Evolutionary conservation across 2,329 filamentous ascomycete genomes (phyloP), one percentile per base, ranked within the genome.

Genomic region (Microdochium paspali): DNA sequence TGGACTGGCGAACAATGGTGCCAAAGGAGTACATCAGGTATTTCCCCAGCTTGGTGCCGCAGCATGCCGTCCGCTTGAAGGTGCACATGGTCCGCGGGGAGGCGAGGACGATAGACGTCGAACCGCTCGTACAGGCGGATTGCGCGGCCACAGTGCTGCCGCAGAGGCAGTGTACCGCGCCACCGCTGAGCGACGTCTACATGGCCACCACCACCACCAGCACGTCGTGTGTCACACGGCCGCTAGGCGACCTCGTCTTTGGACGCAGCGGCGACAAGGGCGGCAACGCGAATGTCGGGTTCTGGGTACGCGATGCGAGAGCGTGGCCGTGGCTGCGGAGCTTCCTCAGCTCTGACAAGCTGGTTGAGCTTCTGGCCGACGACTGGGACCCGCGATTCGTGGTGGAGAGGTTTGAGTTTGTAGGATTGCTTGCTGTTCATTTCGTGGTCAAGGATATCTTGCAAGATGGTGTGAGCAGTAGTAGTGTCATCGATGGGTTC

Each of bases 341-440:
- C 2, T 62, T 69, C 46, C 57, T 74, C 56, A 71, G 65, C 0
- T 54, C 55, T 3, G 50, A 55, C 3, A 62, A 58, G 13, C 53
- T 74, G 47, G 58, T 61, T 10, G 54, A 64, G 31, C 59, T 76
- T 1, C 58, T 75, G 1, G 71, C 62, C 1, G 60, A 68, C 10
- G 72, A 76, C 49, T 73, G 67, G 64, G 51, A 61, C 4, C 59
- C 66, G 24, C 51, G 54, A 15, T 69, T 64, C 51, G 60, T 56
- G 18, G 55, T 74, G 10, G 70, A 73, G 52, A 54, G 71, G 21
- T 69, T 70, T 40, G 72, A 75, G 57, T 71, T 75, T 46, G 58
- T 63, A 1, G 51, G 61, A 13, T 55, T 75, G 0, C 53, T 57
- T 39, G 67, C 68, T 1, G 65, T 74, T 13, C 66, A 76, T 50